phyloP scores from a whole-genome alignment of 164 flowering plant species.

The Houttuynia cordata region DNA sequence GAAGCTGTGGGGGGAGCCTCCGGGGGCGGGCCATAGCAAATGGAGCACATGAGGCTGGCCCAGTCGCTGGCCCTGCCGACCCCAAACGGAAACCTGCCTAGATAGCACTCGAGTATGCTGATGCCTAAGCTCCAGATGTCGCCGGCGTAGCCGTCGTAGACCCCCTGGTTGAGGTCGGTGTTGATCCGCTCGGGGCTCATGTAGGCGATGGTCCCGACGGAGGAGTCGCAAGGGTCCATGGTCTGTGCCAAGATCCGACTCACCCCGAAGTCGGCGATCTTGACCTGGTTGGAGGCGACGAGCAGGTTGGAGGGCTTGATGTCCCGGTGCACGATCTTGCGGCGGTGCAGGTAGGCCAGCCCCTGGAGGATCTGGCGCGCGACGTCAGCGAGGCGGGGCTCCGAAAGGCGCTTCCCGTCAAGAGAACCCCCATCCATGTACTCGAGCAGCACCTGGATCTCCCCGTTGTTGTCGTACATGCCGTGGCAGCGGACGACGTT shows the following conservation, averaged over 20 bases:
- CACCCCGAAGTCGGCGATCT: slow-evolving; percentile 83
- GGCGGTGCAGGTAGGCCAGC: slow-evolving; percentile 46
- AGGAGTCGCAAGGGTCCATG: slow-evolving; percentile 74
- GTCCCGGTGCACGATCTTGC: slow-evolving; percentile 67
- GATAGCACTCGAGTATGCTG: slow-evolving; percentile 67
- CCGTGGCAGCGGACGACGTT: slow-evolving; percentile 66
- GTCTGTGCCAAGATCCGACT: slow-evolving; percentile 54
- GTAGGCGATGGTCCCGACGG: slow-evolving; percentile 82
- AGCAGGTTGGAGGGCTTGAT: slow-evolving; percentile 77
- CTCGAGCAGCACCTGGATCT: slow-evolving; percentile 68
- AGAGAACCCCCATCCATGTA: slow-evolving; percentile 76
- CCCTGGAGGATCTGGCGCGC: slow-evolving; percentile 54
- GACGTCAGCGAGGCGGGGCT: slow-evolving; percentile 33
- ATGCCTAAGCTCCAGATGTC: slow-evolving; percentile 93
- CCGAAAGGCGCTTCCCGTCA: slow-evolving; percentile 37
- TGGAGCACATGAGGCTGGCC: slow-evolving; percentile 83
- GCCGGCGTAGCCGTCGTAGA: slow-evolving; percentile 72
- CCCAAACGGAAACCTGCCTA: slow-evolving; percentile 66
- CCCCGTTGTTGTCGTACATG: slow-evolving; percentile 58
- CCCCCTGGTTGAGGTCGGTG: slow-evolving; percentile 71
- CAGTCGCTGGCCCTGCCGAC: slow-evolving; percentile 71
- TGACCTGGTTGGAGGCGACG: slow-evolving; percentile 39
- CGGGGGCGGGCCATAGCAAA: slow-evolving; percentile 74
- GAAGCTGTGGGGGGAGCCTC: slow-evolving; percentile 68
- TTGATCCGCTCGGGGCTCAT: slow-evolving; percentile 89